Evolutionary conservation across 129 eudicot genomes (phyloP).

Genomic region (Heracleum sosnowskyi): DNA sequence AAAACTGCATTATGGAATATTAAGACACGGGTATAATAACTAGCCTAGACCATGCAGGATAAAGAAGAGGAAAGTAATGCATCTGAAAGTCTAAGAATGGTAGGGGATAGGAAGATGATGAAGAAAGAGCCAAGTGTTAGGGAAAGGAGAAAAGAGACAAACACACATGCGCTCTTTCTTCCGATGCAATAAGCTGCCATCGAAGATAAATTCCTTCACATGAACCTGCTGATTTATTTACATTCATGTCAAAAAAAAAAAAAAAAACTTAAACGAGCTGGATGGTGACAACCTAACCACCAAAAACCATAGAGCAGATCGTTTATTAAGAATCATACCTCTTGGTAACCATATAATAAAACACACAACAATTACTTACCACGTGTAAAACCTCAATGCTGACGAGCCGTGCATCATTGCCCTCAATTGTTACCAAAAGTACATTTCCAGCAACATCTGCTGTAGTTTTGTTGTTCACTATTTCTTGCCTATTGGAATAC

Average conservation of each 20-base stretch:
- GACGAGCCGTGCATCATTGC: constrained; percentile 79
- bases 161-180: constrained; percentile 99
- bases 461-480: constrained; percentile 96
- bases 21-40: constrained; percentile 20
- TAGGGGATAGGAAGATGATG: constrained; percentile 59
- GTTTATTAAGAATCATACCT: constrained; percentile 20
- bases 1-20: constrained; percentile 14
- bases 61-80: constrained; percentile 18
- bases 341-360: not conserved
- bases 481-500: constrained; percentile 97
- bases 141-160: constrained; percentile 94
- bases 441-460: constrained; percentile 99
- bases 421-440: constrained; percentile 86
- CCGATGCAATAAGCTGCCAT: constrained; percentile 98
- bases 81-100: constrained; percentile 41
- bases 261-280: constrained; percentile 43
- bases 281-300: constrained; percentile 38
- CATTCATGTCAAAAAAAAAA: constrained; percentile 62
- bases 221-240: constrained; percentile 95
- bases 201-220: constrained; percentile 84
- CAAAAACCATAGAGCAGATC: constrained; percentile 28
- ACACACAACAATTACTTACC: constrained; percentile 47
- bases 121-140: constrained; percentile 76
- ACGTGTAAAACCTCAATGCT: constrained; percentile 95
- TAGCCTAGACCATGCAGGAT: constrained; percentile 14